Evolutionary conservation across 768 basidiomycete genomes (phyloP), one percentile per base, ranked within the genome.

Genomic region (Leccinum longicurvipes): DNA sequence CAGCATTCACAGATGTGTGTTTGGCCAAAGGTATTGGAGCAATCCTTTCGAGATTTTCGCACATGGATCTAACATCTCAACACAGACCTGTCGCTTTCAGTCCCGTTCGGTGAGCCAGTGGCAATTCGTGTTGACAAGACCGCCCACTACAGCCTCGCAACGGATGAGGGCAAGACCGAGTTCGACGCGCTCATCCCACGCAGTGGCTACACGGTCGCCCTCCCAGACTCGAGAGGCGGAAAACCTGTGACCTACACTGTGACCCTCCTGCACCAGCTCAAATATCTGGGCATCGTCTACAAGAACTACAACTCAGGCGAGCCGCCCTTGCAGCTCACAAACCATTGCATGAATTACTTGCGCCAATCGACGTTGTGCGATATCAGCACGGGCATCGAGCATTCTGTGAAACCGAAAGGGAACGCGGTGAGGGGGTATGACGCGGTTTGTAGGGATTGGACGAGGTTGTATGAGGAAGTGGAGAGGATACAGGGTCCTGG

Each of bases 181-280:
- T 58, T 59, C 31, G 59, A 60, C n/a, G 57, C 59, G 12, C 57
- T 59, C 57, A 50, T 60, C 25, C 59, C 59, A 3, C 28, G 4
- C 15, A 51, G 51, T 1, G 59, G 48, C 6, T 56, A 58, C 25
- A 60, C 57, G 1, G 48, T 59, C 19, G 44, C 50, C 34, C 34
- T 60, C 3, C 59, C 59, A 5, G 48, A 60, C 48, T 24, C 57
- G 9, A 53, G 47, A 23, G 59, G 4, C n/a, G 51, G 59, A 3
- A 60, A 60, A 25, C 57, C 58, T 2, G 45, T 54, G 36, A 59
- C 57, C 0, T 59, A 59, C 28, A 60, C 57, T 5, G 59, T 60
- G 29, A 60, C 52, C 0, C 57, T 60, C 6, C 39, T 59, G 12
- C 57, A 60, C 39, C 59, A 59, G 17, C 52, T 60, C 45, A 59